Base-by-base conservation (phyloP, 495 filamentous ascomycete genomes). In the Chaetomium tenue region DNA sequence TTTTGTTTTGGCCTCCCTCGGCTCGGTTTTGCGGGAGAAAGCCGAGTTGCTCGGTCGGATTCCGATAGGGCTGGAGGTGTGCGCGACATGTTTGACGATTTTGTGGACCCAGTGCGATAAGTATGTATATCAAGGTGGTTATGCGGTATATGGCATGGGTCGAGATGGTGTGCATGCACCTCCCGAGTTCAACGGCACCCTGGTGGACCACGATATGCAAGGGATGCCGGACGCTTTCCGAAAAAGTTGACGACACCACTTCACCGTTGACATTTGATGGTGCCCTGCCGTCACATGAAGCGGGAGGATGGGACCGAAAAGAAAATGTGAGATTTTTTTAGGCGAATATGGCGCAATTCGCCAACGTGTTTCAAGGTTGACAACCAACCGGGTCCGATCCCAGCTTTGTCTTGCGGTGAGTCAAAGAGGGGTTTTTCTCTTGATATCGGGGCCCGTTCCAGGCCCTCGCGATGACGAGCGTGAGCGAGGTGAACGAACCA, bases 281-380 rank as follows among this genome's bases (percentile, higher is more conserved):
- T 47, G 44, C 15, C n/a, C 44, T 37, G 44, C 16, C 44, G 23
- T 58, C 58, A 60, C 44, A 60, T 60, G 58, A 3, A 5, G 3
- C 20, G 20, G 20, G 30, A 18, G 22, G 23, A 44, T 5, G 22
- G 25, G 26, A 5, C n/a, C n/a, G 16, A 50, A 2, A 3, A 3
- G 20, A 26, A 12, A 47, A 23, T 42, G 20, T 25, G n/a, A 8
- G 15, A n/a, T 28, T 11, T n/a, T n/a, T n/a, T n/a, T n/a, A 55
- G 42, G 39, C 60, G 48, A 62, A n/a, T 33, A 62, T 62, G 60
- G 60, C 60, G 60, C 60, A 54, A 62, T 62, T 16, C 15, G 22
- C 55, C 22, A 51, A 30, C 28, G n/a, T 39, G n/a, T 44, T 23
- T 50, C 47, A 40, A 42, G 0, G 8, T 22, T 40, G n/a, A 13